These are phyloP conservation scores for Zygotorulaspora sp. DNA, from an alignment of 805 yeast genomes.

Conservation along the genomic window DNA sequence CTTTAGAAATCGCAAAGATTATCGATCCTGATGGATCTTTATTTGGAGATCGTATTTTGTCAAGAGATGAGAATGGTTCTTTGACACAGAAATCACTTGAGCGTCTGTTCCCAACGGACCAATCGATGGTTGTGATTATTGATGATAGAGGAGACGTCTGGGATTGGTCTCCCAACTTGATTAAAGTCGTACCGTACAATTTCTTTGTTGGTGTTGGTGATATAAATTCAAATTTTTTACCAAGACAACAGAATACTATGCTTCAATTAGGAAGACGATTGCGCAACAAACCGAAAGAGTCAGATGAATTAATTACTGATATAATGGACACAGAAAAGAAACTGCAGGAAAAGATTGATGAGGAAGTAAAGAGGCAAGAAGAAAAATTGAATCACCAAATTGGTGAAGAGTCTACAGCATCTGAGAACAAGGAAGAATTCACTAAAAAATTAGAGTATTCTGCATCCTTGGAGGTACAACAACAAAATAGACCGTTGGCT, in stretches of 20 bases:
- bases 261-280: constrained; percentile 33
- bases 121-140: constrained; percentile 91
- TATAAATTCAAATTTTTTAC: constrained; percentile 87
- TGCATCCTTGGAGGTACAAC: constrained; percentile 72
- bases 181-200: constrained; percentile 92
- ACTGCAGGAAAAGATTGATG: constrained; percentile 30
- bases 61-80: constrained; percentile 93
- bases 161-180: constrained; percentile 91
- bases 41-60: constrained; percentile 86
- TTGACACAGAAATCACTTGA: constrained; percentile 83
- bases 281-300: constrained; percentile 29
- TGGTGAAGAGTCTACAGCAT: constrained; percentile 24
- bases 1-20: constrained; percentile 79
- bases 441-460: constrained; percentile 59
- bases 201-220: constrained; percentile 97
- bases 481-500: constrained; percentile 78
- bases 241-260: constrained; percentile 72
- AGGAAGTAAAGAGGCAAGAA: constrained; percentile 36
- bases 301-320: constrained; percentile 33
- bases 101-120: constrained; percentile 90
- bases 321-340: constrained; percentile 33
- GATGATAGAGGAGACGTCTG: constrained; percentile 99
- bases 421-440: constrained; percentile 45
- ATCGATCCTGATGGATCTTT: constrained; percentile 85
- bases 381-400: constrained; percentile 33